Evolutionary conservation across 768 basidiomycete species (phyloP), one percentile per base, ranked within the genome.

Genomic region (Pholiota conissans): DNA sequence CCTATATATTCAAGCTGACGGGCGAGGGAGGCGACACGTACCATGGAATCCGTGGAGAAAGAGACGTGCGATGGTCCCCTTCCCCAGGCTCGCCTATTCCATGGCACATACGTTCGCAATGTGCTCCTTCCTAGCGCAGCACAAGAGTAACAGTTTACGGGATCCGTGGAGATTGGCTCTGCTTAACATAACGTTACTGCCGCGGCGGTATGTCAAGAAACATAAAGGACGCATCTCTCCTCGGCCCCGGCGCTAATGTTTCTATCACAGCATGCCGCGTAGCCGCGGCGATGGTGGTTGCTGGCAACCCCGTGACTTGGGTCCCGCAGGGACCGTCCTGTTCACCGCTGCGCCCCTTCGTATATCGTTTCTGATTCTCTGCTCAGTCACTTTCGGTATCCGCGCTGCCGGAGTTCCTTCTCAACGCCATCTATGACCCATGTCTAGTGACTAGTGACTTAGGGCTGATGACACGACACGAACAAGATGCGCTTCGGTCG

Each of bases 161-260:
- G 42, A 54, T 54, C 53, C 53, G 53, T 54, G 53, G 53, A 54
- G 53, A 54, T 54, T 46, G 39, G 27, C 52, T 42, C 9, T 52
- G 42, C 22, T 5, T 30, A 35, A 30, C 27, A 39, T 28, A 39
- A 1, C 28, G 18, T 24, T 34, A 18, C 13, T 54, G 39, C 53
- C 53, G 53, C 53, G 53, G 53, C 35, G 20, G 27, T 30, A 18
- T 54, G 37, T 53, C 18, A 28, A 52, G 5, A 40, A n/a, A 27
- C 32, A 35, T 52, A 32, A 49, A 49, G 18, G 32, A 26, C 26
- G 22, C 24, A 5, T 34, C 26, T 7, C 29, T 14, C 53, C 40
- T 46, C 53, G 53, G 53, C 53, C 26, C 45, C 40, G 42, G 53
- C 53, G 40, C 40, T 34, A 45, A 46, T n/a, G n/a, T 37, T 34